These are phyloP conservation scores for Trifolium subterraneum DNA, from an alignment of 306 rosid species.

Conservation along the genomic window DNA sequence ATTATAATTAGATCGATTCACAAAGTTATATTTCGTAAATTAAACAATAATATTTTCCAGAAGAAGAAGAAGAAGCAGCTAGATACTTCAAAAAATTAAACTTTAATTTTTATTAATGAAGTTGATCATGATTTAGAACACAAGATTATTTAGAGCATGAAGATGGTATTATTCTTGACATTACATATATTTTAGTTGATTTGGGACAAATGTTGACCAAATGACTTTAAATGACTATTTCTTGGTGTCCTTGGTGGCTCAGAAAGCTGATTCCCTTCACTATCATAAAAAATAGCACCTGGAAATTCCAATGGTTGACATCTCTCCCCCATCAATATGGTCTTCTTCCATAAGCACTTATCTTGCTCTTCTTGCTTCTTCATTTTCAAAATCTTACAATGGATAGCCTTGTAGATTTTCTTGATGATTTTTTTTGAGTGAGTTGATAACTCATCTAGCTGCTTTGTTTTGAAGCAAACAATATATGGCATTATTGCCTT, in stretches of 20 bases:
- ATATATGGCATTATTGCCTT: slow-evolving; percentile 14
- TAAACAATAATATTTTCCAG: not conserved
- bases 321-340: slow-evolving; percentile 58
- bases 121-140: not conserved
- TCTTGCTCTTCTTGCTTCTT: slow-evolving; percentile 34
- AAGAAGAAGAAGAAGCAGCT: not conserved
- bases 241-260: slow-evolving; percentile 53
- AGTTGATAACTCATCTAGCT: slow-evolving; percentile 17
- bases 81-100: not conserved
- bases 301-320: slow-evolving; percentile 53
- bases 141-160: not conserved
- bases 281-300: slow-evolving; percentile 54
- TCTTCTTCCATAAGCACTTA: slow-evolving; percentile 54
- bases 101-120: not conserved
- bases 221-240: not conserved
- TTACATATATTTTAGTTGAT: not conserved
- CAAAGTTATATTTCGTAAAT: not conserved
- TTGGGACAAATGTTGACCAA: not conserved
- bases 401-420: slow-evolving; percentile 32
- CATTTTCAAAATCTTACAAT: not conserved
- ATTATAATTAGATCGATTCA: not conserved
- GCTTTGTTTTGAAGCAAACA: slow-evolving; percentile 23
- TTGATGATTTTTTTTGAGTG: slow-evolving; percentile 16
- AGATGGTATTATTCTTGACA: not conserved
- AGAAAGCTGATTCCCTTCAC: slow-evolving; percentile 46